These are phyloP conservation scores for Wallacemonas rigidus DNA, from an alignment of 208 protist species.

Conservation along the genomic window DNA sequence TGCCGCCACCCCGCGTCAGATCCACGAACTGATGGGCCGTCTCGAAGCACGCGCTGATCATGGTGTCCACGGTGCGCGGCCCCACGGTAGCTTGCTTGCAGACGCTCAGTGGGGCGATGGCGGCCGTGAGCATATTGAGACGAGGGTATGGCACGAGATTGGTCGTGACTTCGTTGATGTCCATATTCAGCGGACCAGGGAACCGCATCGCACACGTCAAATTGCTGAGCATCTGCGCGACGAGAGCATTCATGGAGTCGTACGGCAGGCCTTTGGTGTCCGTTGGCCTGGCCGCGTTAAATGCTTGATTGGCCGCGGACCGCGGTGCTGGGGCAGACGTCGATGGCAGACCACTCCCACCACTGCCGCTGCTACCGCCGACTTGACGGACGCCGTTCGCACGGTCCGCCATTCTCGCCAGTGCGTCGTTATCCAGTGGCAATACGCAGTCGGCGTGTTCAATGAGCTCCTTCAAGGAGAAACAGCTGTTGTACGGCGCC, in stretches of 20 bases:
- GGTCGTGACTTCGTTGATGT: conserved; percentile 97
- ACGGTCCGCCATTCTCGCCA: conserved; percentile 84
- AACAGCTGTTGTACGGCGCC: conserved; percentile 95
- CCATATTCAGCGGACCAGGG: conserved; percentile 95
- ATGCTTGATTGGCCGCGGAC: conserved; percentile 35
- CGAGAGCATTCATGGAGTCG: conserved; percentile 96
- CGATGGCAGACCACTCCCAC: conserved; percentile 15
- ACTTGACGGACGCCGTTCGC: conserved; percentile 26
- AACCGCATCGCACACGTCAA: conserved; percentile 95
- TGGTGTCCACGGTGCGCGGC: conserved; percentile 75
- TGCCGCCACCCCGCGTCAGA: conserved; percentile 12
- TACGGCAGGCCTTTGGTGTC: conserved; percentile 85
- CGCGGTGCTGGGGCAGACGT: not conserved
- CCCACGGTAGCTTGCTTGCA: conserved; percentile 44
- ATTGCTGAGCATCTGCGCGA: conserved; percentile 94
- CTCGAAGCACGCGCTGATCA: conserved; percentile 90
- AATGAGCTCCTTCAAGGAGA: conserved; percentile 90
- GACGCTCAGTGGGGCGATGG: conserved; percentile 90
- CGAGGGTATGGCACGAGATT: conserved; percentile 97
- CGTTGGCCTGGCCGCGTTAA: conserved; percentile 76
- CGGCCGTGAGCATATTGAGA: conserved; percentile 90
- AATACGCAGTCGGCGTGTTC: conserved; percentile 95
- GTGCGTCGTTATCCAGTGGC: conserved; percentile 94
- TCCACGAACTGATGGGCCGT: conserved; percentile 87
- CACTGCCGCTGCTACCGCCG: conserved; percentile 10